These are phyloP conservation scores for Pseudozyma hubeiensis DNA, from an alignment of 1,284 basidiomycete genomes.

Conservation along the genomic window DNA sequence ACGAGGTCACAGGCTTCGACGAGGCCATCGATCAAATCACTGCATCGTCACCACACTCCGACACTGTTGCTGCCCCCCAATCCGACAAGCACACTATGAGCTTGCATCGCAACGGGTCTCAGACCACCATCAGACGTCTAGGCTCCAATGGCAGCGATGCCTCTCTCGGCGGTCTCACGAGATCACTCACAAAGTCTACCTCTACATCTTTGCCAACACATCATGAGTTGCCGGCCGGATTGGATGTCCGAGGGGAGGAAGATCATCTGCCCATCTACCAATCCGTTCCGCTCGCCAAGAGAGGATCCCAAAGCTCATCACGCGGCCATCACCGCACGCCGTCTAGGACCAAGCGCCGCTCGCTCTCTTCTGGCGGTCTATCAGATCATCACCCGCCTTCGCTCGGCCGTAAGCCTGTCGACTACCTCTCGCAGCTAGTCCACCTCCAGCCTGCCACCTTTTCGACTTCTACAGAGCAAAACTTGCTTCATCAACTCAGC, in stretches of 20 bases:
- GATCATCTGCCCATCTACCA: slow-evolving; percentile 23
- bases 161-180: slow-evolving; percentile 24
- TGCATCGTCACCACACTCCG: background rate
- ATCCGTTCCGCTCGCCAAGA: slow-evolving; percentile 42
- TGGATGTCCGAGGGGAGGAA: slow-evolving; percentile 18
- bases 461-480: slow-evolving; percentile 80
- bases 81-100: slow-evolving; percentile 27
- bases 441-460: slow-evolving; percentile 83
- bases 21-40: background rate
- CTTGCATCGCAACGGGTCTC: slow-evolving; percentile 69
- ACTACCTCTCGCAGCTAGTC: slow-evolving; percentile 79
- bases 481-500: slow-evolving; percentile 81
- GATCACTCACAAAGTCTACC: slow-evolving; percentile 25
- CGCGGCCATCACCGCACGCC: slow-evolving; percentile 79
- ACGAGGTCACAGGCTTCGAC: slow-evolving; percentile 11
- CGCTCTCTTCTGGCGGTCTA: slow-evolving; percentile 73
- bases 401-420: slow-evolving; percentile 63
- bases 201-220: slow-evolving; percentile 52
- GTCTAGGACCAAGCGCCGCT: slow-evolving; percentile 91
- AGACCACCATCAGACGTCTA: slow-evolving; percentile 70
- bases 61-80: slow-evolving; percentile 6
- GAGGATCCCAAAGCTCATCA: slow-evolving; percentile 48
- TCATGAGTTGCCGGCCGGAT: slow-evolving; percentile 39
- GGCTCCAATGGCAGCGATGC: slow-evolving; percentile 58
- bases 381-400: slow-evolving; percentile 58